Evolutionary conservation across 441 rosid species (phyloP).

Genomic region (Pelargonium fulgidum): DNA sequence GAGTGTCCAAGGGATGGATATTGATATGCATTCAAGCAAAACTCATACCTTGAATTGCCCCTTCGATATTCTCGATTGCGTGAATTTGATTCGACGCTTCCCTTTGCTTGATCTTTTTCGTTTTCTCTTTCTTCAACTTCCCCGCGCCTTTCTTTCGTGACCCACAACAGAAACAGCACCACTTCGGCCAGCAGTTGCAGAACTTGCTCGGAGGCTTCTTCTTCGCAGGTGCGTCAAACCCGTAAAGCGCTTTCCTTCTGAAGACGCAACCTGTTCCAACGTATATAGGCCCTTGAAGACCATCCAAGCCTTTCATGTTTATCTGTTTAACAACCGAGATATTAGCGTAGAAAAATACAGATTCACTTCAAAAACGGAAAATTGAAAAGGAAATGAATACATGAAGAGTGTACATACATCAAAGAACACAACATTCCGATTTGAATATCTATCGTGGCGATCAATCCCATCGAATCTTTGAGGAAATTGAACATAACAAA

Average conservation of each 20-base stretch:
- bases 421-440: conserved; percentile 85
- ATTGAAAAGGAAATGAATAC: neutral
- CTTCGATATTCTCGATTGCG: conserved; percentile 73
- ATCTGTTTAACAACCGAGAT: conserved; percentile 41
- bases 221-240: conserved; percentile 74
- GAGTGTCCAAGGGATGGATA: no score
- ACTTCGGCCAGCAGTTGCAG: conserved; percentile 88
- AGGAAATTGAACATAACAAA: conserved; percentile 91
- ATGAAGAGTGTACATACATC: conserved; percentile 36
- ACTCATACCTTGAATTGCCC: conserved; percentile 46
- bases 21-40: no score
- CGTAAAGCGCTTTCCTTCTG: conserved; percentile 89
- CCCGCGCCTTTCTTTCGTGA: conserved; percentile 49
- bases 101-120: conserved; percentile 36
- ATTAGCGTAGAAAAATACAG: neutral
- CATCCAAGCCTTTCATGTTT: conserved; percentile 96
- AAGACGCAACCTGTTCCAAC: conserved; percentile 97
- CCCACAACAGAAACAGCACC: conserved; percentile 60
- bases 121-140: conserved; percentile 43
- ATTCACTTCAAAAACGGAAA: neutral
- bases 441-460: conserved; percentile 80
- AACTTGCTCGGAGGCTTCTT: conserved; percentile 73
- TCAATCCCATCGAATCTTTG: conserved; percentile 95
- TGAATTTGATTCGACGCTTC: conserved; percentile 67
- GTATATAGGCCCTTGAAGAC: conserved; percentile 93